phyloP scores from a whole-genome alignment of 2,329 filamentous ascomycete genomes.

The Xylaria sp. region DNA sequence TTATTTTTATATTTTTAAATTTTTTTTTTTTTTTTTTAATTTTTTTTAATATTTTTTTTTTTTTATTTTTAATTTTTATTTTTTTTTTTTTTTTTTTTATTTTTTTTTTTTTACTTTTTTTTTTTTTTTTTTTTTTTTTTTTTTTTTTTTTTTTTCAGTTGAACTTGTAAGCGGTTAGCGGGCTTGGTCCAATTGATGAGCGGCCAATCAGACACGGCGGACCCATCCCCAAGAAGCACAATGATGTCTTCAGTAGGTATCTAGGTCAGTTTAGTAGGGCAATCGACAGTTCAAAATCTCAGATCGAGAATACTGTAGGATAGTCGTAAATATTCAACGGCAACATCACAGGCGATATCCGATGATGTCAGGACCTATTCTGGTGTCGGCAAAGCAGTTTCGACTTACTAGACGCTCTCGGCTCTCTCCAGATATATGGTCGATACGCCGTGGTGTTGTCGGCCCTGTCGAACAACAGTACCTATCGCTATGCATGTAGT shows the following conservation, averaged over 20 bases:
- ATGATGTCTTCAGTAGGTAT: slow-evolving; percentile 6
- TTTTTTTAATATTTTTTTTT: too few species aligned
- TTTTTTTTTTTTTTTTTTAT: too few species aligned
- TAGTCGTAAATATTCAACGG: not conserved
- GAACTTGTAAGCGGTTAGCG: slow-evolving; percentile 13
- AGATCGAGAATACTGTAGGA: slow-evolving; percentile 9
- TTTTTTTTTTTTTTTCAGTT: slow-evolving; percentile 4
- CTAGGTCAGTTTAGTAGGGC: not conserved
- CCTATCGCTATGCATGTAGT: too few species aligned
- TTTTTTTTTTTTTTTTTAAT: too few species aligned
- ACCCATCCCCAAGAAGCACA: slow-evolving; percentile 5
- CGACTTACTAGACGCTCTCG: too few species aligned
- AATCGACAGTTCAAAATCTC: not conserved
- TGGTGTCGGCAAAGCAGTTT: not conserved
- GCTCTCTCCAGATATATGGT: not conserved
- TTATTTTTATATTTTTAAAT: too few species aligned
- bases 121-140: too few species aligned
- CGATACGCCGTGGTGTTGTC: not conserved
- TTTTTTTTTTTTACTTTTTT: too few species aligned
- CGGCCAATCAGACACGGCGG: slow-evolving; percentile 17
- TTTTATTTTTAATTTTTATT: too few species aligned
- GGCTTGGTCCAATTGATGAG: slow-evolving; percentile 9
- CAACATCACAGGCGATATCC: not conserved
- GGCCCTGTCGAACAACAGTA: not conserved
- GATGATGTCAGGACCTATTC: slow-evolving; percentile 29